Evolutionary conservation across 2,329 filamentous ascomycete genomes (phyloP).

Genomic region (Fusarium poae): DNA sequence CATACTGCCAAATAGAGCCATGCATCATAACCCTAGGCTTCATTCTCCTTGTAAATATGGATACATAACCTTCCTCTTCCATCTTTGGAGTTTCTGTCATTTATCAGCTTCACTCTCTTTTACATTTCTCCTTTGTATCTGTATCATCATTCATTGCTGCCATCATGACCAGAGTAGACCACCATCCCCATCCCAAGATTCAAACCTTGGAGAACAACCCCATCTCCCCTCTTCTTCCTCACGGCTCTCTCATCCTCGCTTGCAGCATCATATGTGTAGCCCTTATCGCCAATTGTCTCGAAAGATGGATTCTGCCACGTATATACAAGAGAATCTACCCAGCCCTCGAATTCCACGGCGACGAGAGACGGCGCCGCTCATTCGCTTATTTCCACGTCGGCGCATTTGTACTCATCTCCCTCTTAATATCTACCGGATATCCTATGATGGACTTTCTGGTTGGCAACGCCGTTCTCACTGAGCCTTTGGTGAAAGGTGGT

Average conservation of each 20-base stretch:
- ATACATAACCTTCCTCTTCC: not conserved
- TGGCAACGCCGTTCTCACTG: constrained; percentile 4
- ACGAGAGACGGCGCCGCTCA: constrained; percentile 21
- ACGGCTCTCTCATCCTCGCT: constrained; percentile 20
- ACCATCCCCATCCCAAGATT: constrained; percentile 10
- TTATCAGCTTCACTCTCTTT: not conserved
- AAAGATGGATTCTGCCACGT: constrained; percentile 16
- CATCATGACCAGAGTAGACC: not conserved
- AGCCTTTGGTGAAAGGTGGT: not conserved
- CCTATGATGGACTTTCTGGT: constrained; percentile 10
- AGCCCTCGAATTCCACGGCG: constrained; percentile 1
- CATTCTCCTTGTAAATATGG: not conserved
- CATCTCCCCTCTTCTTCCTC: constrained; percentile 3
- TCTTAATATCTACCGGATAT: not conserved
- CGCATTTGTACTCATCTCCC: not conserved
- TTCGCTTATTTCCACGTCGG: constrained; percentile 27
- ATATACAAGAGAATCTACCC: constrained; percentile 8
- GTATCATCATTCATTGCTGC: not conserved
- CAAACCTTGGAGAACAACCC: constrained; percentile 9
- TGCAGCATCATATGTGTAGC: constrained; percentile 10
- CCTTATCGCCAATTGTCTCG: constrained; percentile 19
- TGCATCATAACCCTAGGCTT: not conserved
- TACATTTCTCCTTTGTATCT: not conserved
- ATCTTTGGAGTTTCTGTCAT: not conserved
- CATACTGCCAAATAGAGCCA: not conserved